These are phyloP conservation scores for Fusarium pininemorale DNA, from an alignment of 2,329 filamentous ascomycete species.

Conservation along the genomic window DNA sequence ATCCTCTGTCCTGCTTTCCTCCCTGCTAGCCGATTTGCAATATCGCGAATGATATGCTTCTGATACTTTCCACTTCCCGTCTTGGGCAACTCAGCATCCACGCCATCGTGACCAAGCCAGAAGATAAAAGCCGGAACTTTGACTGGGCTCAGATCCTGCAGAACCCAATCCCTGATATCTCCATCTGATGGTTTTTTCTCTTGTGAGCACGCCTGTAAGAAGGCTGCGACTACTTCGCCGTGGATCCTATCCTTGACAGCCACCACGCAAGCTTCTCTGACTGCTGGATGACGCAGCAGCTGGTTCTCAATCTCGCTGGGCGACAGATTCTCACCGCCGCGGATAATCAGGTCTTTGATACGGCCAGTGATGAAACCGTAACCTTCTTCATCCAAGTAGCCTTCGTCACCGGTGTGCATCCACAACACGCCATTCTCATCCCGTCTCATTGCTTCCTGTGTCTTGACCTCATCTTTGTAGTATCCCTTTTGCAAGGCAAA, in stretches of 20 bases:
- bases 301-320: not conserved
- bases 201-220: not conserved
- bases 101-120: not conserved
- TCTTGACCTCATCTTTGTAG: not conserved
- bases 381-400: not conserved
- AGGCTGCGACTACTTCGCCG: not conserved
- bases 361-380: not conserved
- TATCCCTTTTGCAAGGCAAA: not conserved
- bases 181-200: not conserved
- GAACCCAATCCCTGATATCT: not conserved
- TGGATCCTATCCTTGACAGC: not conserved
- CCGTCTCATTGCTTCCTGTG: not conserved
- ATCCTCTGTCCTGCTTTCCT: rapidly evolving
- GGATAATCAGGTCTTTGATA: not conserved
- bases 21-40: not conserved
- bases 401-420: not conserved
- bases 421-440: not conserved
- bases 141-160: not conserved
- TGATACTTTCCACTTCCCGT: not conserved
- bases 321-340: not conserved
- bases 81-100: not conserved
- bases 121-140: not conserved
- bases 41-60: not conserved
- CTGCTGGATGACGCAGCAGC: not conserved
- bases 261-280: not conserved